Base-by-base conservation (phyloP, 2,329 filamentous ascomycete species). In the Chaetomium strumarium region DNA sequence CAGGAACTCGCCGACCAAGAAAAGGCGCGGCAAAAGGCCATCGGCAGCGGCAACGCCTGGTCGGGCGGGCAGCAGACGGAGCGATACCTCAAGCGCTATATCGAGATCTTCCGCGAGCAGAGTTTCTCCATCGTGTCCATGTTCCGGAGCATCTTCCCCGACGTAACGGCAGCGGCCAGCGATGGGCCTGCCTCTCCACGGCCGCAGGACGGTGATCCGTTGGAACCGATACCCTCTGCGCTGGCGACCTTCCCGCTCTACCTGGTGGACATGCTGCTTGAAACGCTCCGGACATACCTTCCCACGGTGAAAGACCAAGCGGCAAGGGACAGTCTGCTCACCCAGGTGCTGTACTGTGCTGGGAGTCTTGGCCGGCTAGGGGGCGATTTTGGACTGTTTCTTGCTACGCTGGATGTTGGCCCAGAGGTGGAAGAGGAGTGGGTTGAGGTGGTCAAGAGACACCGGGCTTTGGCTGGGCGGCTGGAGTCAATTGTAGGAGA, bases 101-200 rank as follows among this genome's bases (percentile, higher is more conserved):
- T 99, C 62, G 93, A 99, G 67, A 90, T 99, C 29, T 97, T 97
- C 67, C 86, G 93, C 48, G 93, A 99, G 70, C 93, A 99, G 69
- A 96, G 89, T 66, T 99, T 99, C 68, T 88, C 86, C 40, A 95
- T 97, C 55, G 83, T 97, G 29, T 95, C 90, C 53, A 90, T 97
- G 78, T 96, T 95, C 69, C 88, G 85, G 63, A 93, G 86, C 63
- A 90, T 97, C 50, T 95, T 95, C 63, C 84, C 86, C 0, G 75
- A 80, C 3, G 77, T 82, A 3, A 36, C 56, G 13, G 45, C 59
- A 1, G 54, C 44, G 9, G 43, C 44, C 6, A 43, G 10, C 2
- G 55, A 62, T 12, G 51, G 51, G 1, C 50, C 60, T 3, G 57
- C 63, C 14, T 36, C 58, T 6, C 19, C 5, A 13, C 16, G 45